A percentile compares a stretch with the other conserved stretches of the same genome.
These are phyloP conservation scores for Boeremia exigua DNA, from an alignment of 2,329 filamentous ascomycete genomes.

Conservation along the genomic window DNA sequence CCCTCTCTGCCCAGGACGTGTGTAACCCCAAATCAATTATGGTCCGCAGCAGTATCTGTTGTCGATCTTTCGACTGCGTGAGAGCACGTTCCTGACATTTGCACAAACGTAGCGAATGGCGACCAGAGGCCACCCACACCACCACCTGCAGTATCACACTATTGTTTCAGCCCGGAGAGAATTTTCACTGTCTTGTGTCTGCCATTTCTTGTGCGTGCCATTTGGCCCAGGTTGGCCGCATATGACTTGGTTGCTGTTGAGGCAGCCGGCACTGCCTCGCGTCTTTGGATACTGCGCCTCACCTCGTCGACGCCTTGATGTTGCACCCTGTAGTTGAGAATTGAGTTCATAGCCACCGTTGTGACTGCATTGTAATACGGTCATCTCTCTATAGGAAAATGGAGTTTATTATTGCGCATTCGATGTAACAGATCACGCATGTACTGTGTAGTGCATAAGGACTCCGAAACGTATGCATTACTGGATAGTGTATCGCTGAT, in stretches of 20 bases:
- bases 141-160: not conserved
- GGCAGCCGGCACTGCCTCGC: not conserved
- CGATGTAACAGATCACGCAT: too few species aligned
- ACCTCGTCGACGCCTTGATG: too few species aligned
- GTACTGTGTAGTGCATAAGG: too few species aligned
- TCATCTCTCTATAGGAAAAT: too few species aligned
- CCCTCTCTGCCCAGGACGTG: not conserved
- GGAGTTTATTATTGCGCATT: too few species aligned
- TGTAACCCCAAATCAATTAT: not conserved
- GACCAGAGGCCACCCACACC: not conserved
- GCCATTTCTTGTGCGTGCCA: not conserved
- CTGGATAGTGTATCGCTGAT: too few species aligned
- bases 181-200: not conserved
- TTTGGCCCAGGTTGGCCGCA: not conserved
- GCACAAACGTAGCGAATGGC: not conserved
- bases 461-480: too few species aligned
- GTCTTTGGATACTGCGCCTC: too few species aligned
- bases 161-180: constrained; percentile 3
- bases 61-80: not conserved
- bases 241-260: too few species aligned
- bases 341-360: too few species aligned
- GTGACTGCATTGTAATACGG: too few species aligned
- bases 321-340: too few species aligned
- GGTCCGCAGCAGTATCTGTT: not conserved
- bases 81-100: not conserved